Evolutionary conservation across 2,329 filamentous ascomycete species (phyloP).

Genomic region (Penicillium sp.): DNA sequence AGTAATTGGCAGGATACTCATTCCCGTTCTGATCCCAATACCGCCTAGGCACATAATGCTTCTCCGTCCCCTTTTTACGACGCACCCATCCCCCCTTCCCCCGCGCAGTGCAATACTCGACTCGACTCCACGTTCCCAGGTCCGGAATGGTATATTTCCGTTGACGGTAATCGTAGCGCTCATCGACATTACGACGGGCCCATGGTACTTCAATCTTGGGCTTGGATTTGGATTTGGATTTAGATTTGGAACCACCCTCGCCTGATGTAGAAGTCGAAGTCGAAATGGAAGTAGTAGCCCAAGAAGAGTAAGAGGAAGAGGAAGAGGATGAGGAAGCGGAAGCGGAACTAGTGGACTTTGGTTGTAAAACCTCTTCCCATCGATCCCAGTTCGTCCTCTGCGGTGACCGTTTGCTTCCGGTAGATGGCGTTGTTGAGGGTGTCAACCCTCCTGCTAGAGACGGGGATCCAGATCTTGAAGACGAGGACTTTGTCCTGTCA

Average conservation of each 20-base stretch:
- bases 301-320: not conserved
- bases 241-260: not conserved
- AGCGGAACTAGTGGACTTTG: not conserved
- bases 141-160: slow-evolving; percentile 33
- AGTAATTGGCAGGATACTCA: slow-evolving; percentile 19
- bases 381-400: slow-evolving; percentile 15
- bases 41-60: slow-evolving; percentile 25
- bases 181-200: slow-evolving; percentile 16
- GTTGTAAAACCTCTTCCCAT: slow-evolving; percentile 2
- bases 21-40: slow-evolving; percentile 28
- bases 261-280: not conserved
- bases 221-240: not conserved
- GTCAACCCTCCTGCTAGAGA: not conserved
- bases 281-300: not conserved
- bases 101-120: slow-evolving; percentile 28
- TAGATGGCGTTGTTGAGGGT: not conserved
- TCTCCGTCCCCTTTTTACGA: slow-evolving; percentile 7
- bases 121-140: slow-evolving; percentile 30
- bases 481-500: not conserved
- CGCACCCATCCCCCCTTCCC: slow-evolving; percentile 1
- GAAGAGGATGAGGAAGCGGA: not conserved
- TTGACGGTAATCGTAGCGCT: slow-evolving; percentile 36
- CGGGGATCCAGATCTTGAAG: not conserved
- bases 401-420: not conserved
- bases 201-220: slow-evolving; percentile 15